Percentiles rank a stretch among this genome's conserved stretches.
Conservation (phyloP, 208 protist genomes). For the Paratrypanosoma confusum region DNA sequence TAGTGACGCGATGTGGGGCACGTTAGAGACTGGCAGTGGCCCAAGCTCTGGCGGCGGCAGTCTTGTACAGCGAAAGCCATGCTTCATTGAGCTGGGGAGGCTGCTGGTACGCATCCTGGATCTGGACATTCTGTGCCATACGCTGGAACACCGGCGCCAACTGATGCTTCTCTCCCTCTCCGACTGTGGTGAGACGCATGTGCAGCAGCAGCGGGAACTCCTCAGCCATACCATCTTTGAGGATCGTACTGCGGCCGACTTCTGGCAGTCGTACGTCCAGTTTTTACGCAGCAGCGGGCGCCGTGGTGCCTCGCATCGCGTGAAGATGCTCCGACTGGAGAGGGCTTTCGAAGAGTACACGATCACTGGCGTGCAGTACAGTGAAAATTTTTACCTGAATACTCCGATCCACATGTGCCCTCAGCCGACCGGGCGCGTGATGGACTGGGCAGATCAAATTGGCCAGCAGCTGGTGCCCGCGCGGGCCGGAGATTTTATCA, state of each 20-base stretch:
- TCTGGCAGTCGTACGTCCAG: conserved; percentile 64
- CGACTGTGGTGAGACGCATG: conserved; percentile 39
- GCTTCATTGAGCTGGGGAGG: conserved; percentile 72
- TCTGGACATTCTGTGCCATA: conserved; percentile 60
- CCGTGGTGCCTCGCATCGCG: conserved; percentile 20
- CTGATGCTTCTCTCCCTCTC: conserved; percentile 46
- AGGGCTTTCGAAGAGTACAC: conserved; percentile 75
- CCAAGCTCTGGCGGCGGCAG: too few relatives aligned
- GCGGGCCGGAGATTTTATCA: conserved; percentile 24
- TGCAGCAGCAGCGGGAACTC: conserved; percentile 45
- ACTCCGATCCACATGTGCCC: conserved; percentile 35
- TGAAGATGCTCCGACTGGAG: conserved; percentile 54
- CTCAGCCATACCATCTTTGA: conserved; percentile 60
- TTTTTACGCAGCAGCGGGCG: conserved; percentile 17
- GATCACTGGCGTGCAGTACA: conserved; percentile 61
- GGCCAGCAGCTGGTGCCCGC: conserved; percentile 15
- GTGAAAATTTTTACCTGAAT: conserved; percentile 57
- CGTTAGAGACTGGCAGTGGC: conserved; percentile 2
- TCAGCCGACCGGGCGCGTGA: conserved; percentile 18
- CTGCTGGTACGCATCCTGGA: conserved; percentile 68
- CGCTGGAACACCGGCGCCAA: conserved; percentile 53
- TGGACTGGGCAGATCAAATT: conserved; percentile 50
- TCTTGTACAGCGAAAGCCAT: conserved; percentile 61
- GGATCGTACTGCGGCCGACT: conserved; percentile 50
- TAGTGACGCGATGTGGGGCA: conserved; percentile 43